Percentiles rank a stretch among this genome's conserved stretches.
These are phyloP conservation scores for Phlebiopsis flavidoalba DNA, from an alignment of 768 basidiomycete genomes.

Conservation along the genomic window DNA sequence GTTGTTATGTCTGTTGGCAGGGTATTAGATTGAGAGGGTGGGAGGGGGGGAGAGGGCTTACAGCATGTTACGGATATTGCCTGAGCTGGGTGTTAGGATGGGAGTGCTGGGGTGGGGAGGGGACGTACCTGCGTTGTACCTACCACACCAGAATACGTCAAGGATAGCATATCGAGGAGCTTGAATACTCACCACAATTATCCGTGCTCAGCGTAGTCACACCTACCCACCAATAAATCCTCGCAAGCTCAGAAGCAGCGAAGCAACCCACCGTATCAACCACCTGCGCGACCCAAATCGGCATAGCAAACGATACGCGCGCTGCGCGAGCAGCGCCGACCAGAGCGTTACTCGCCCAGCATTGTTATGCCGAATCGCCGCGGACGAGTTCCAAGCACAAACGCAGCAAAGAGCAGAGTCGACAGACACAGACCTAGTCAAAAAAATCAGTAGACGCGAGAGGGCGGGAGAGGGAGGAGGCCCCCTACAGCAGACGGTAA, in stretches of 20 bases:
- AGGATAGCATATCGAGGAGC: background rate
- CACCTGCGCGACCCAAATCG: background rate
- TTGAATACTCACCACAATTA: background rate
- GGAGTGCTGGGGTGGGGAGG: background rate
- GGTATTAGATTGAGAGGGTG: background rate
- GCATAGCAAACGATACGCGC: background rate
- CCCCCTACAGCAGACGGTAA: background rate
- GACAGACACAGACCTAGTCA: background rate
- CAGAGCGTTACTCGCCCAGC: background rate
- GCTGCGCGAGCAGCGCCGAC: background rate
- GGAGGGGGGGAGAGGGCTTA: background rate
- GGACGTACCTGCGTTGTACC: background rate
- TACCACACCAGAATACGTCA: background rate
- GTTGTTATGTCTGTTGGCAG: conserved; percentile 1
- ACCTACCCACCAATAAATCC: background rate
- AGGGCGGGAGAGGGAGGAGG: background rate
- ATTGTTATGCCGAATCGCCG: background rate
- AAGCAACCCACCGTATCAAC: background rate
- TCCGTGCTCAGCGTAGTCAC: background rate
- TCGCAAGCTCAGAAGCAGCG: no score
- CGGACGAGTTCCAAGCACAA: background rate
- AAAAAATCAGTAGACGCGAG: background rate
- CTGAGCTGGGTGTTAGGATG: background rate
- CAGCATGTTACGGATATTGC: background rate
- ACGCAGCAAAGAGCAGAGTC: background rate